Evolutionary conservation across 1,284 basidiomycete genomes (phyloP).

Genomic region (Ustilago loliicola): DNA sequence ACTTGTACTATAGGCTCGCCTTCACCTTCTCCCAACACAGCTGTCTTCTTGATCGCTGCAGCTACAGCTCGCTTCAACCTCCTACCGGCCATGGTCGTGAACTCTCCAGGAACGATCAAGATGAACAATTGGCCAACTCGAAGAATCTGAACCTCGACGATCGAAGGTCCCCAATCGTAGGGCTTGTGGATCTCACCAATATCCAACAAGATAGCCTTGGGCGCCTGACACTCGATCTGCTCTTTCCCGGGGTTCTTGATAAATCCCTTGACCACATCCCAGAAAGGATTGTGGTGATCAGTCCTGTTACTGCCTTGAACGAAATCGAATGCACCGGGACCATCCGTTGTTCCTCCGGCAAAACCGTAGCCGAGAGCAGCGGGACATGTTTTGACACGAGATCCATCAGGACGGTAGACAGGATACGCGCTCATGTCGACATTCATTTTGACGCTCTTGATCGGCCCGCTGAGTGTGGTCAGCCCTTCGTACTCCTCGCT

Average conservation of each 20-base stretch:
- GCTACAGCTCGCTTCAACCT: constrained; percentile 77
- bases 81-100: constrained; percentile 76
- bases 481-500: constrained; percentile 29
- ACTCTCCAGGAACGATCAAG: constrained; percentile 80
- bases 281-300: constrained; percentile 79
- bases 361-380: constrained; percentile 76
- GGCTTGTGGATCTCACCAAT: constrained; percentile 72
- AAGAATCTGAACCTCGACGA: constrained; percentile 83
- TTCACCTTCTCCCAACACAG: constrained; percentile 74
- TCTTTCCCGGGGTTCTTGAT: constrained; percentile 78
- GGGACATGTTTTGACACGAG: constrained; percentile 80
- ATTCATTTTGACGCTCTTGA: constrained; percentile 62
- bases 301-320: constrained; percentile 81
- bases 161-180: constrained; percentile 82
- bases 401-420: constrained; percentile 79
- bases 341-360: constrained; percentile 81
- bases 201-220: constrained; percentile 80
- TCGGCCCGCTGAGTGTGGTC: constrained; percentile 33
- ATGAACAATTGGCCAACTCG: constrained; percentile 84
- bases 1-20: constrained; percentile 59
- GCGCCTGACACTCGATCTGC: constrained; percentile 80
- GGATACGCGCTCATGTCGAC: constrained; percentile 78
- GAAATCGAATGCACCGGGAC: constrained; percentile 85
- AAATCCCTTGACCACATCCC: constrained; percentile 78
- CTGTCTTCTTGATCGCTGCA: constrained; percentile 76